Base-by-base conservation (phyloP, 345 rosid species). In the Balakata baccata region DNA sequence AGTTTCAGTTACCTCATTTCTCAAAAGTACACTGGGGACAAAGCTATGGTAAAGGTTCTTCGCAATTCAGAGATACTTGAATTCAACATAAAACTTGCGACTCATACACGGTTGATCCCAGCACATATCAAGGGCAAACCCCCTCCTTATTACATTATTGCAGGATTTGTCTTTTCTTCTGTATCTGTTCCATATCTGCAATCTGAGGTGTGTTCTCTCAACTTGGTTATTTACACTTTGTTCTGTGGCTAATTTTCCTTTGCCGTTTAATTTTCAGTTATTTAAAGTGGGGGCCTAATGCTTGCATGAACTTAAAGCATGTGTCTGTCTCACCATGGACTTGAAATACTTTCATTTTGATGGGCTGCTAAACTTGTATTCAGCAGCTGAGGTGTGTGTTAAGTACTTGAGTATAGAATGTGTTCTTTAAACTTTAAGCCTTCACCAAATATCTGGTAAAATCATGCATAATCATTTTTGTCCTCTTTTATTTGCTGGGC, bases 1-100 rank as follows among this genome's bases (percentile, higher is more conserved):
- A 89, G 97, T 3, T 94, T 94, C 85, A 89, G 98, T 77, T 92
- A 90, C 79, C 97, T 94, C 64, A 89, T 92, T 70, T 88, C 98
- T 69, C 98, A 90, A 58, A 94, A 94, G 66, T 94, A 92, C 79
- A 86, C 96, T n/a, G 93, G 95, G 59, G 98, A 94, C 79, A 83
- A 79, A 71, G 97, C 95, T 63, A 56, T 66, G 25, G 90, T 94
- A 62, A 90, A 89, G 86, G 94, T 94, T 68, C 87, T 94, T 8
- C 91, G 97, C 11, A 78, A 86, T 78, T 84, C 91, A 45, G 78
- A 89, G 75, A 86, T 82, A 70, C 82, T 86, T 14, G 87, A 87
- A 72, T 92, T 83, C 77, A 86, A 87, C 82, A 89, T 94, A 72
- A 92, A 92, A 85, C 97, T 94, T 72, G 85, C 89, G 1, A 89